These are phyloP conservation scores for Hypoxylon sp. DNA, from an alignment of 2,329 filamentous ascomycete genomes.

Conservation along the genomic window DNA sequence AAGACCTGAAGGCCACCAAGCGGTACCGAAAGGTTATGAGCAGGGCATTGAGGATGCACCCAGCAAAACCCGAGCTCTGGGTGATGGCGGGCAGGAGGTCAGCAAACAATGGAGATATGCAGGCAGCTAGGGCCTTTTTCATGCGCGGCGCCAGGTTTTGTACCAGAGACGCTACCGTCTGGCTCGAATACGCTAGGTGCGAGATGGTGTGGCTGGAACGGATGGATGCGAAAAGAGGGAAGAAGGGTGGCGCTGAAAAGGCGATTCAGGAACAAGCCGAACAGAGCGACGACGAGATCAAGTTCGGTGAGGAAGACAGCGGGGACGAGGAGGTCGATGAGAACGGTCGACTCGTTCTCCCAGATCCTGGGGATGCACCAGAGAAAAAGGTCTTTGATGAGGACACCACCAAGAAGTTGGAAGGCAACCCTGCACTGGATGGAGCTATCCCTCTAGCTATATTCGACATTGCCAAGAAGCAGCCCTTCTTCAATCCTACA, in stretches of 20 bases:
- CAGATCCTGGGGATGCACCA: constrained; percentile 60
- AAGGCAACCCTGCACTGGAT: constrained; percentile 85
- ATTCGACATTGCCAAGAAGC: constrained; percentile 87
- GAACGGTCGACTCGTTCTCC: constrained; percentile 60
- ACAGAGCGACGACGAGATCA: constrained; percentile 64
- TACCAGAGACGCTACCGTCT: constrained; percentile 79
- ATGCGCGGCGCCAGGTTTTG: constrained; percentile 92
- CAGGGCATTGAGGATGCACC: constrained; percentile 85
- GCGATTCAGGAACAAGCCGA: constrained; percentile 69
- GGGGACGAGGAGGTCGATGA: constrained; percentile 62
- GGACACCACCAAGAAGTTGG: constrained; percentile 66
- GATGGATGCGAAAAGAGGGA: constrained; percentile 78
- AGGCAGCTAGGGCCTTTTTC: constrained; percentile 85
- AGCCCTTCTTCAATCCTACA: constrained; percentile 76
- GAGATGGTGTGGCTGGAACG: constrained; percentile 94
- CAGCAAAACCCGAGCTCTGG: constrained; percentile 87
- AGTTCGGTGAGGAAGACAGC: constrained; percentile 61
- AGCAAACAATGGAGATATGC: constrained; percentile 88
- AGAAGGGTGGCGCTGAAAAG: constrained; percentile 61
- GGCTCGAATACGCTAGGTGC: constrained; percentile 90
- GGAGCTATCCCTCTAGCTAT: constrained; percentile 96
- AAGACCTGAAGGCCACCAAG: constrained; percentile 76
- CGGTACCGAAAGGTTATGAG: constrained; percentile 76
- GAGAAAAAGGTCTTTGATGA: constrained; percentile 64
- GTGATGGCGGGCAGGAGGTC: constrained; percentile 84